Conservation (phyloP, 2,329 filamentous ascomycete species). For the Diplodia seriata region DNA sequence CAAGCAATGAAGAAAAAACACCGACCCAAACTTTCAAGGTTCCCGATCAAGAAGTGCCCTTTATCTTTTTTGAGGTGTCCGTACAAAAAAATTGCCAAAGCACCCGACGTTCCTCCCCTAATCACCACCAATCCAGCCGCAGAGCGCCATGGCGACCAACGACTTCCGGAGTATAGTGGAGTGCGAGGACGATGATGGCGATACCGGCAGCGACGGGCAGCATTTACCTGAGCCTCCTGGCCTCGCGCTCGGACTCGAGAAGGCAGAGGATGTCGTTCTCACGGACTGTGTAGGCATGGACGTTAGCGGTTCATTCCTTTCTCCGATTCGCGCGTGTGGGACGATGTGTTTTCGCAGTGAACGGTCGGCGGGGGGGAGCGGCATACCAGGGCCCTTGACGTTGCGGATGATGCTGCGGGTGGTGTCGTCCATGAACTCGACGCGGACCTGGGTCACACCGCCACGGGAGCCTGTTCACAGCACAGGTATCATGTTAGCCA, state of each 20-base stretch:
- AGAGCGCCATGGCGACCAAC: conserved; percentile 19
- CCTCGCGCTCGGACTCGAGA: conserved; percentile 99
- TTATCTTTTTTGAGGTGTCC: conserved; percentile 28
- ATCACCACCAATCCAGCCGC: conserved; percentile 18
- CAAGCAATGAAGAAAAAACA: conserved; percentile 18
- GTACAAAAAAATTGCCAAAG: conserved; percentile 24
- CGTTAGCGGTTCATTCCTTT: neutral
- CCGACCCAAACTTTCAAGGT: conserved; percentile 23
- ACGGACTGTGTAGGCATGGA: conserved; percentile 55
- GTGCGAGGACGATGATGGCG: neutral
- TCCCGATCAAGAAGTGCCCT: conserved; percentile 26
- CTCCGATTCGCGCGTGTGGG: neutral
- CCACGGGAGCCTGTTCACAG: conserved; percentile 82
- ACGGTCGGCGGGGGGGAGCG: too few relatives aligned
- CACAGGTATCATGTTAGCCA: conserved; percentile 18
- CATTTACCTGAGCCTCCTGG: conserved; percentile 91
- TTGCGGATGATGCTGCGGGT: conserved; percentile 99
- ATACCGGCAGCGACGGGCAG: neutral
- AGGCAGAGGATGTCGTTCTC: conserved; percentile 98
- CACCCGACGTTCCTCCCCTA: neutral
- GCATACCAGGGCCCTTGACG: conserved; percentile 98
- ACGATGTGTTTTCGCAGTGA: neutral
- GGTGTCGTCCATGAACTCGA: conserved; percentile 99
- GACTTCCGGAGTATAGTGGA: neutral
- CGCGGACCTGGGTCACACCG: conserved; percentile 99